These are phyloP conservation scores for Setaria italica DNA, from an alignment of 202 grass and related monocot genomes.

Conservation along the genomic window DNA sequence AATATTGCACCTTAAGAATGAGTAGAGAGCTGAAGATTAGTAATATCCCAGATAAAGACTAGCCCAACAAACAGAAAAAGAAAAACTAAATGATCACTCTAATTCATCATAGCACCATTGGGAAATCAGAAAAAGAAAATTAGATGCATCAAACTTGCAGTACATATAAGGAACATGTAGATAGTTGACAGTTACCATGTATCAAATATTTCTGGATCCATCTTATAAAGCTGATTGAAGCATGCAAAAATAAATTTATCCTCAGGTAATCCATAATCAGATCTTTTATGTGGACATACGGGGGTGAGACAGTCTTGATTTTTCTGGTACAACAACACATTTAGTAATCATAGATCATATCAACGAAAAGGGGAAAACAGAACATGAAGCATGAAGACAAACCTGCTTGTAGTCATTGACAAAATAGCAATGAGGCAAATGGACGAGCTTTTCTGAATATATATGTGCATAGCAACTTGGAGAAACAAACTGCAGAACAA, in stretches of 20 bases:
- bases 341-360: constrained; percentile 34
- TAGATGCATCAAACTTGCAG: neutral
- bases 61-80: neutral
- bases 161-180: neutral
- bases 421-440: constrained; percentile 94
- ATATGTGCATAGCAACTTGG: constrained; percentile 71
- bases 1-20: constrained; percentile 84
- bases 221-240: constrained; percentile 99
- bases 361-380: neutral
- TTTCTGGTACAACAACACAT: constrained; percentile 59
- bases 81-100: neutral
- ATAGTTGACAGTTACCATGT: constrained; percentile 70
- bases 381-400: constrained; percentile 1
- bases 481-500: constrained; percentile 82
- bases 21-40: neutral
- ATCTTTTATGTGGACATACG: constrained; percentile 77
- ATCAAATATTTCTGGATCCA: constrained; percentile 99
- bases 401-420: constrained; percentile 97
- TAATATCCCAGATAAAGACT: neutral
- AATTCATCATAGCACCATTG: neutral
- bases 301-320: constrained; percentile 77
- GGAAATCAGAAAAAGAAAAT: neutral
- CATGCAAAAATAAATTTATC: constrained; percentile 99
- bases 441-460: constrained; percentile 91
- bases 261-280: constrained; percentile 91